phyloP scores from a whole-genome alignment of 179 eudicot species.

The Dionaea muscipula region DNA sequence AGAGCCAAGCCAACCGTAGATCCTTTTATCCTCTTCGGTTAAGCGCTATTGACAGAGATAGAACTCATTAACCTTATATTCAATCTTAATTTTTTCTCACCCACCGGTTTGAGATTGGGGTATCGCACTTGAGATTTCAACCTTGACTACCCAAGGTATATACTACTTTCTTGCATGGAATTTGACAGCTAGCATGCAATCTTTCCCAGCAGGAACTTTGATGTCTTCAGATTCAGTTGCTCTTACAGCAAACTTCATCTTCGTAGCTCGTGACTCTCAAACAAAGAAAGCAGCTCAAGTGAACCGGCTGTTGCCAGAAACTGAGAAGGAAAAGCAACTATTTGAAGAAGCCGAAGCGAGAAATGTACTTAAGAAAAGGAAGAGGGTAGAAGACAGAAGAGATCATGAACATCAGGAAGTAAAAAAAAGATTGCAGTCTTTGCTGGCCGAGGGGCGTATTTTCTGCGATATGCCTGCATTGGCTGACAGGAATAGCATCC shows the following conservation, averaged over 20 bases:
- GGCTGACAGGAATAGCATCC: slow-evolving; percentile 95
- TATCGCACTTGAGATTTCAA: no score
- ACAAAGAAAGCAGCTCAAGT: slow-evolving; percentile 78
- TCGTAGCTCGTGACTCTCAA: slow-evolving; percentile 90
- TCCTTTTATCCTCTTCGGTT: no score
- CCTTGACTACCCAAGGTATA: no score
- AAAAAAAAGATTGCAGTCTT: slow-evolving; percentile 30
- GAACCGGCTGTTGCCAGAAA: slow-evolving; percentile 68
- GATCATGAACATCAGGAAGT: slow-evolving; percentile 34
- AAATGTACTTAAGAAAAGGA: slow-evolving; percentile 47
- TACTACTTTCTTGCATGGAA: no score
- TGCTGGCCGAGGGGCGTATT: slow-evolving; percentile 77
- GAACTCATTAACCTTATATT: no score
- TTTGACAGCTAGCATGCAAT: no score
- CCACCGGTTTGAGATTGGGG: no score
- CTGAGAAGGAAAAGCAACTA: slow-evolving; percentile 56
- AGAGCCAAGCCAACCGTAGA: no score
- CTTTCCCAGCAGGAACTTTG: no score
- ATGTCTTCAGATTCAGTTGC: slow-evolving; percentile 35
- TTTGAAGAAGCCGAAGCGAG: slow-evolving; percentile 82
- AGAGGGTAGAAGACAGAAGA: slow-evolving; percentile 28
- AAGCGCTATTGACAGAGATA: no score
- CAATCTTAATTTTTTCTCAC: no score
- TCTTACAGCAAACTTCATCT: slow-evolving; percentile 83
- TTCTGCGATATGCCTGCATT: slow-evolving; percentile 98